Conservation (phyloP, 1,139 yeast genomes). For the Schwanniomyces etchellsii region DNA sequence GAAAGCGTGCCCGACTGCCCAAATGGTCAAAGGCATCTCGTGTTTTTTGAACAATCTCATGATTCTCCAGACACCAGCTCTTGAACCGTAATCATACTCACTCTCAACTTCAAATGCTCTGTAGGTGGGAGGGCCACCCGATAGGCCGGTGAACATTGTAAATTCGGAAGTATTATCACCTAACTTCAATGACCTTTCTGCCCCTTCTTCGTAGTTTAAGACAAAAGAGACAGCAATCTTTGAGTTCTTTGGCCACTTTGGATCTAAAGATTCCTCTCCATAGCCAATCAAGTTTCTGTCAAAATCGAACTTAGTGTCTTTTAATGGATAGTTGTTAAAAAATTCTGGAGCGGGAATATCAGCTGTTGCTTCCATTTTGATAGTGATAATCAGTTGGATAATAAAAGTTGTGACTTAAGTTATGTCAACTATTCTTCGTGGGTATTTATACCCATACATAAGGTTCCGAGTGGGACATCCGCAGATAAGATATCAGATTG, state of each 20-base stretch:
- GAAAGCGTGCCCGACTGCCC: slow-evolving; percentile 33
- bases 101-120: slow-evolving; percentile 16
- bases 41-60: slow-evolving; percentile 22
- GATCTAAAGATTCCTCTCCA: slow-evolving; percentile 24
- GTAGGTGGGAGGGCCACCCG: slow-evolving; percentile 11
- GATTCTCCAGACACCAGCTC: slow-evolving; percentile 32
- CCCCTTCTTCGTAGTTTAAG: slow-evolving; percentile 32
- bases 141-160: slow-evolving; percentile 13
- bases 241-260: slow-evolving; percentile 27
- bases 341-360: slow-evolving; percentile 1
- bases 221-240: slow-evolving; percentile 28
- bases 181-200: slow-evolving; percentile 23
- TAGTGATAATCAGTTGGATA: no score
- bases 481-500: no score
- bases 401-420: no score
- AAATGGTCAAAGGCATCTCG: slow-evolving; percentile 23
- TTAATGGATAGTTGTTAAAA: not conserved
- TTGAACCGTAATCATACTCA: slow-evolving; percentile 31
- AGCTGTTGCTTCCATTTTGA: slow-evolving; percentile 1
- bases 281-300: slow-evolving; percentile 27
- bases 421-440: no score
- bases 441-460: no score
- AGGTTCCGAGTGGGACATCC: no score
- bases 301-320: slow-evolving; percentile 11
- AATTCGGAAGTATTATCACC: slow-evolving; percentile 28